Base-by-base conservation (phyloP, 768 basidiomycete species). In the Chalciporus sphaerocephalus region DNA sequence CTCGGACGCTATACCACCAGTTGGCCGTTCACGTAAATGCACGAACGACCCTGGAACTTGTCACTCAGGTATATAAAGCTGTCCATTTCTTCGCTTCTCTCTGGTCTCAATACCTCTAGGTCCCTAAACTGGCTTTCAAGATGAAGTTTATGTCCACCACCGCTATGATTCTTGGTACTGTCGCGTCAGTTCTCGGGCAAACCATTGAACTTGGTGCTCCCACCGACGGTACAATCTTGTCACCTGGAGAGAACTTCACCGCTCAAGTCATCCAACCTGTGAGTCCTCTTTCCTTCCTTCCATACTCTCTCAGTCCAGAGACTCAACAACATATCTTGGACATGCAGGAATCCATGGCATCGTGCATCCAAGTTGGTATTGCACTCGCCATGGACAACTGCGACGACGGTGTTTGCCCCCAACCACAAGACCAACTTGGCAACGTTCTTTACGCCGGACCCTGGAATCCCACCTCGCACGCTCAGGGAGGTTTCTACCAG, bases 371-470 rank as follows among this genome's bases (percentile, higher is more conserved):
- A 34, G 47, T 56, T 24, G 55, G 55, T 17, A 57, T 53, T 40
- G 20, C 64, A 9, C 61, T 64, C 11, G 51, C 58, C 2, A 47
- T 64, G 5, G 28, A 16, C 24, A 43, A 5, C 22, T 64, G 62
- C 46, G 13, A 10, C 34, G 51, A 56, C 9, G 56, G 53, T 0
- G 42, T 40, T 6, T 63, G 62, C 41, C 64, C 64, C 0, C 40
- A 51, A 3, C 61, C 64, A n/a, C 39, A 46, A 21, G 18, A 48
- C 1, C 44, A 36, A 16, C 47, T 57, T 8, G 55, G 55, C 15
- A 17, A 25, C 5, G 57, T 64, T 12, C 57, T 65, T 3, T 65
- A 65, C 8, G 58, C 62, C 3, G 62, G 64, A 2, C 53, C 62
- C 2, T 65, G 59, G 57, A 54, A 38, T 0, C 63, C 64, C 5